Percentiles rank a stretch among this genome's conserved stretches.
Evolutionary conservation across 306 rosid genomes (phyloP).

Genomic region (Cicer pinnatifidum): DNA sequence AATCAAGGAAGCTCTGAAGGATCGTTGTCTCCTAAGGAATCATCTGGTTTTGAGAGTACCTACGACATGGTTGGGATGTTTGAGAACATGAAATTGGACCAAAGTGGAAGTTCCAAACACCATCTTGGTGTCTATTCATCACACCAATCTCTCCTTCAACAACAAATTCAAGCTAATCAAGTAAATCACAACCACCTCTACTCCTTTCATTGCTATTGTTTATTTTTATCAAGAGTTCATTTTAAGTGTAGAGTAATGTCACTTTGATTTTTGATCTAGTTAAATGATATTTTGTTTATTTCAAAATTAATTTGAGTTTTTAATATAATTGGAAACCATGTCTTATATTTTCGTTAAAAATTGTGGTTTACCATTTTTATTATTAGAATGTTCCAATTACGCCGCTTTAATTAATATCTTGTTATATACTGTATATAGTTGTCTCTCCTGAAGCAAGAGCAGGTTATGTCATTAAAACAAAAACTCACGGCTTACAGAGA

Average conservation of each 20-base stretch:
- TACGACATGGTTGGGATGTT: constrained; percentile 41
- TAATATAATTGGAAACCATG: too few relatives aligned
- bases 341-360: too few relatives aligned
- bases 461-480: constrained; percentile 35
- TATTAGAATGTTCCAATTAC: neutral
- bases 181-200: constrained; percentile 37
- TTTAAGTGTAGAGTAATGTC: too few relatives aligned
- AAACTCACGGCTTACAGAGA: constrained; percentile 29
- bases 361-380: too few relatives aligned
- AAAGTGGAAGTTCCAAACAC: constrained; percentile 32
- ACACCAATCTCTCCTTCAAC: constrained; percentile 44
- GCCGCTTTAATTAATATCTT: neutral
- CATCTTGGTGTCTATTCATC: constrained; percentile 38
- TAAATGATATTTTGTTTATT: too few relatives aligned
- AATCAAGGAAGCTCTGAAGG: constrained; percentile 58
- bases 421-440: constrained; percentile 15
- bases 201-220: neutral
- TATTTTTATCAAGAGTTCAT: too few relatives aligned
- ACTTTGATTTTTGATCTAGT: too few relatives aligned
- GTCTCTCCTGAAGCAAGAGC: constrained; percentile 45
- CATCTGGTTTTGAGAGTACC: constrained; percentile 18
- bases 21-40: constrained; percentile 49
- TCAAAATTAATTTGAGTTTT: too few relatives aligned
- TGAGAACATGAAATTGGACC: constrained; percentile 53
- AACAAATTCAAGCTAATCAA: constrained; percentile 59